Conservation (phyloP, 139 green algal species). For the Chlamydomonas sp. region DNA sequence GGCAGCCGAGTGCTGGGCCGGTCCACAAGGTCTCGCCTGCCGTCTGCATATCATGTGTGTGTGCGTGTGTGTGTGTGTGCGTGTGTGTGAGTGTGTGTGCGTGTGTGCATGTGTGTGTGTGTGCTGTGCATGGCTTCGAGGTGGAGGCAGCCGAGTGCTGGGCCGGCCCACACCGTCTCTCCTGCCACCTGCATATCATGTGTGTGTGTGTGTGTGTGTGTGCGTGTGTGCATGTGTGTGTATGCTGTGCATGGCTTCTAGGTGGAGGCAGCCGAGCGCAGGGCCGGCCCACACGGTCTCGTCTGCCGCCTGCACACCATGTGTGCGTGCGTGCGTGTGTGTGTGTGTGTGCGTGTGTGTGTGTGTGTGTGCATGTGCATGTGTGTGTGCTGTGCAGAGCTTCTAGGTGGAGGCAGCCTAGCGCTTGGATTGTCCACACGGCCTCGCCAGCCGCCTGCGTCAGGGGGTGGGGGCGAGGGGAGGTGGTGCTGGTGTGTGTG, state of each 20-base stretch:
- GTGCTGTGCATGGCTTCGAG: neutral
- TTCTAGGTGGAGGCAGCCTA: neutral
- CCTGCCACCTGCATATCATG: neutral
- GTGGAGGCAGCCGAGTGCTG: neutral
- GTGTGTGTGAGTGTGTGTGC: neutral
- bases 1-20: neutral
- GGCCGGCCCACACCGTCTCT: neutral
- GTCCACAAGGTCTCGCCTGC: slow-evolving; percentile 1
- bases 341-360: neutral
- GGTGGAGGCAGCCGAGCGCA: neutral
- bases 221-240: neutral
- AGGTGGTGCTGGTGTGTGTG: neutral
- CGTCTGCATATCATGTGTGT: neutral
- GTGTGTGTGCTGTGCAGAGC: neutral
- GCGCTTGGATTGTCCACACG: neutral
- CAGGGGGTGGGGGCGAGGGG: no score
- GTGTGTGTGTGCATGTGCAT: neutral
- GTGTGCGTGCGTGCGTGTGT: neutral
- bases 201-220: neutral
- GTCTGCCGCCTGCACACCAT: neutral
- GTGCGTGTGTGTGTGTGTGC: neutral
- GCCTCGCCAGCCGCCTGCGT: neutral
- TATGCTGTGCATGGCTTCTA: neutral
- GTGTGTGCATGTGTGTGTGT: neutral
- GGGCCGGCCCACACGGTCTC: slow-evolving; percentile 3